Percentiles rank a stretch among this genome's conserved stretches.
These are phyloP conservation scores for Candida tetrigidarum DNA, from an alignment of 1,139 yeast genomes.

Conservation along the genomic window DNA sequence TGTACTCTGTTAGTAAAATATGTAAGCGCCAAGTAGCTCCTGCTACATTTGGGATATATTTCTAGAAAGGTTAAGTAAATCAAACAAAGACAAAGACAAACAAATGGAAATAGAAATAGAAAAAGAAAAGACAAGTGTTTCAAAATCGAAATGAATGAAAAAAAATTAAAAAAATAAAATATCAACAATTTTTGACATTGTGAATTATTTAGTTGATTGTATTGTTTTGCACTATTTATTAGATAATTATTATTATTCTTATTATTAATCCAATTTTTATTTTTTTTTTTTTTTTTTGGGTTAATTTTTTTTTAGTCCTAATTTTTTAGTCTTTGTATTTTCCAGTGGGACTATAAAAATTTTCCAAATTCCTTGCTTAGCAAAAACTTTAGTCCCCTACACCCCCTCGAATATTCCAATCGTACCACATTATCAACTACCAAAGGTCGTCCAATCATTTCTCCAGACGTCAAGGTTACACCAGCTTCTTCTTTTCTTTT, in stretches of 20 bases:
- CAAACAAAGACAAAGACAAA: background rate
- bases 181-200: conserved; percentile 1
- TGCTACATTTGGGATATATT: background rate
- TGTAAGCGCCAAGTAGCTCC: background rate
- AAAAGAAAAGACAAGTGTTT: background rate
- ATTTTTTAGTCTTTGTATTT: too few relatives aligned
- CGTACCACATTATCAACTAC: background rate
- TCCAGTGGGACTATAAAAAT: conserved; percentile 1
- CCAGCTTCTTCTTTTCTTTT: background rate
- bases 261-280: too few relatives aligned
- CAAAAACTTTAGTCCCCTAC: background rate
- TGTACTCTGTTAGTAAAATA: background rate
- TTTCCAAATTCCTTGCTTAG: background rate
- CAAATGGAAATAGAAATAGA: too few relatives aligned
- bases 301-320: background rate
- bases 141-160: too few relatives aligned
- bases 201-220: background rate
- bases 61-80: background rate
- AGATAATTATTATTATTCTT: too few relatives aligned
- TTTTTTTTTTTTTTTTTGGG: background rate
- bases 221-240: too few relatives aligned
- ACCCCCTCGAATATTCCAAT: background rate
- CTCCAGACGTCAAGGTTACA: too few relatives aligned
- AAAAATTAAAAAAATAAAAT: too few relatives aligned
- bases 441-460: too few relatives aligned